Evolutionary conservation across 2,329 filamentous ascomycete species (phyloP).

Genomic region (Tolypocladium endophyticum): DNA sequence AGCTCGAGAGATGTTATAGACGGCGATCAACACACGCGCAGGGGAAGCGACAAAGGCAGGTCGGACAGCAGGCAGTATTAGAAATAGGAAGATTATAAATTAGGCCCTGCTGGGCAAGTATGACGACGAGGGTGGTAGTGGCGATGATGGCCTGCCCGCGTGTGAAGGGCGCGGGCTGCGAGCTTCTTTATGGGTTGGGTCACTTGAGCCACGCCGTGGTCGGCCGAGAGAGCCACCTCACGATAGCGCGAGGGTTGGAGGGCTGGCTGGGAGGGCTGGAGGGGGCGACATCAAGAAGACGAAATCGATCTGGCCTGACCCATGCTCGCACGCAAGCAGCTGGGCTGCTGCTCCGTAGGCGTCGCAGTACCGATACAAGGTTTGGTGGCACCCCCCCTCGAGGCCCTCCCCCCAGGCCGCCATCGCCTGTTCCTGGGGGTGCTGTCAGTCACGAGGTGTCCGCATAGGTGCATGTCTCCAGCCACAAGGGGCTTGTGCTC

Average conservation of each 20-base stretch:
- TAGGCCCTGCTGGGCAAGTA: not conserved
- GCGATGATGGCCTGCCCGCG: not conserved
- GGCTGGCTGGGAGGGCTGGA: not conserved
- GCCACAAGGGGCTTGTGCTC: not conserved
- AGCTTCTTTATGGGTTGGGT: conserved; percentile 5
- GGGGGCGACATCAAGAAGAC: not conserved
- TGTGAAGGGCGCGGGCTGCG: conserved; percentile 3
- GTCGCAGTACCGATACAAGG: not conserved
- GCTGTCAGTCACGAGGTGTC: not conserved
- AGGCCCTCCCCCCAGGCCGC: not conserved
- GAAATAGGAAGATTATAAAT: not conserved
- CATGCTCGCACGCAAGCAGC: not conserved
- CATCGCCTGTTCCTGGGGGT: not conserved
- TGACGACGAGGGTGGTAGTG: not conserved
- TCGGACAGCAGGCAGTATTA: not conserved
- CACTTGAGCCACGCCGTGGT: conserved; percentile 9
- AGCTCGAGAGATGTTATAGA: not conserved
- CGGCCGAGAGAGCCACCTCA: conserved; percentile 2
- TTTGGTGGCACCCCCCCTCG: not conserved
- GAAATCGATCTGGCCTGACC: not conserved
- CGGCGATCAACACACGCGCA: not conserved
- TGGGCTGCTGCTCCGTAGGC: not conserved
- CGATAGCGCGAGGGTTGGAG: not conserved
- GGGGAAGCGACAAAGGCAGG: not conserved
- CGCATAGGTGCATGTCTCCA: not conserved